Conservation (phyloP, 176 grass and related monocot species). For the Zoysia pacifica region DNA sequence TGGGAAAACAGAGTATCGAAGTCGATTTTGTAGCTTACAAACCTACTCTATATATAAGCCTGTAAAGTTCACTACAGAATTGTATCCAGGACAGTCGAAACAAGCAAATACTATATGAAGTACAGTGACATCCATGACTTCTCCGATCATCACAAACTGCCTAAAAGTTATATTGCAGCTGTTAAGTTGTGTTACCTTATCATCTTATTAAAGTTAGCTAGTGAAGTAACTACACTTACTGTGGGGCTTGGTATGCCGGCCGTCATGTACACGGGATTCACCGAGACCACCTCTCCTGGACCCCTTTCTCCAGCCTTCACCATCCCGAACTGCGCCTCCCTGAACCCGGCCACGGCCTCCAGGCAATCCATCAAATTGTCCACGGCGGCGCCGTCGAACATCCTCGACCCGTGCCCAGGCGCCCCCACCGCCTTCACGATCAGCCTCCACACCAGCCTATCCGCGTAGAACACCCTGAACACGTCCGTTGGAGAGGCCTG, state of each 20-base stretch:
- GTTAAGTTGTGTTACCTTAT: neutral
- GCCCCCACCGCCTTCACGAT: constrained; percentile 71
- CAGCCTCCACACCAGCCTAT: constrained; percentile 61
- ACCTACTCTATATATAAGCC: neutral
- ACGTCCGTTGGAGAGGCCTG: constrained; percentile 78
- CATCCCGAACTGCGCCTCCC: constrained; percentile 62
- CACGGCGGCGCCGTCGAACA: constrained; percentile 78
- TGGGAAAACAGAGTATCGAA: neutral
- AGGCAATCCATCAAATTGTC: constrained; percentile 80
- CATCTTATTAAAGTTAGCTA: neutral
- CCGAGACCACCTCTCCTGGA: constrained; percentile 65
- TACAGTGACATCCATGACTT: neutral
- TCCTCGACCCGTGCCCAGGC: constrained; percentile 69
- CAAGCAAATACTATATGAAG: neutral
- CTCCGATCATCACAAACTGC: neutral
- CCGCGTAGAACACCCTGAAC: constrained; percentile 86
- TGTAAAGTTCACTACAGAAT: neutral
- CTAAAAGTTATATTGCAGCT: neutral
- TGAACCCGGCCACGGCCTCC: constrained; percentile 62
- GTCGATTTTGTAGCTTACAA: neutral
- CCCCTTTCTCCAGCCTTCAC: constrained; percentile 62
- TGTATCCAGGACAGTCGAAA: neutral
- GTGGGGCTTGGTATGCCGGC: constrained; percentile 76
- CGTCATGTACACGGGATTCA: constrained; percentile 85
- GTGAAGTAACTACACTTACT: constrained; percentile 40